Conservation (phyloP, 2,329 filamentous ascomycete species). For the Xylariaceae sp. region DNA sequence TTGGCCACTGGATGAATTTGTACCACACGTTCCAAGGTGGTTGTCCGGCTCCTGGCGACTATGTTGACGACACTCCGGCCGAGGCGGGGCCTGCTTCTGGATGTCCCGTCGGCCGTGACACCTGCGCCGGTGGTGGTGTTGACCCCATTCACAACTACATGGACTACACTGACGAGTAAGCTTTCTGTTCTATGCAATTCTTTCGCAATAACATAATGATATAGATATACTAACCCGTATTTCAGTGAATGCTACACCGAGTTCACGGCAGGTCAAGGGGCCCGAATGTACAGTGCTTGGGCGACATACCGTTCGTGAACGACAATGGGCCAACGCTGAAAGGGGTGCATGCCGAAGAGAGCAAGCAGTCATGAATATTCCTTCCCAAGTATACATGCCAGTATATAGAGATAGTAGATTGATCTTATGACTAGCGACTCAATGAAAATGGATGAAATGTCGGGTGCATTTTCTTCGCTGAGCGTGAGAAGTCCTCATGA, state of each 20-base stretch:
- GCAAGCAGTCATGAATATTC: neutral
- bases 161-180: constrained; percentile 40
- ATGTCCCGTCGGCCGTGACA: constrained; percentile 35
- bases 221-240: constrained; percentile 22
- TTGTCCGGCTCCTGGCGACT: constrained; percentile 37
- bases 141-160: constrained; percentile 36
- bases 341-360: too few species aligned
- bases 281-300: constrained; percentile 39
- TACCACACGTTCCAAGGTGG: constrained; percentile 41
- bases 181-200: constrained; percentile 5
- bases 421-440: constrained; percentile 13
- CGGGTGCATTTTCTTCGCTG: neutral
- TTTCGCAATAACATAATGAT: constrained; percentile 3
- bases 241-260: constrained; percentile 39
- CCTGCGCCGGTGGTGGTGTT: constrained; percentile 29
- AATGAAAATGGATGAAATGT: neutral
- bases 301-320: constrained; percentile 32
- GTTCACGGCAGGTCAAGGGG: constrained; percentile 41
- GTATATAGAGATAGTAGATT: constrained; percentile 7
- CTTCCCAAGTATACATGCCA: neutral
- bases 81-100: constrained; percentile 34
- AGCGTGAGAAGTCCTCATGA: too few species aligned
- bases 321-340: neutral
- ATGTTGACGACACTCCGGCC: constrained; percentile 38
- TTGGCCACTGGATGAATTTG: constrained; percentile 39